Evolutionary conservation across 768 basidiomycete species (phyloP).

Genomic region (Kwoniella newhampshirensis): DNA sequence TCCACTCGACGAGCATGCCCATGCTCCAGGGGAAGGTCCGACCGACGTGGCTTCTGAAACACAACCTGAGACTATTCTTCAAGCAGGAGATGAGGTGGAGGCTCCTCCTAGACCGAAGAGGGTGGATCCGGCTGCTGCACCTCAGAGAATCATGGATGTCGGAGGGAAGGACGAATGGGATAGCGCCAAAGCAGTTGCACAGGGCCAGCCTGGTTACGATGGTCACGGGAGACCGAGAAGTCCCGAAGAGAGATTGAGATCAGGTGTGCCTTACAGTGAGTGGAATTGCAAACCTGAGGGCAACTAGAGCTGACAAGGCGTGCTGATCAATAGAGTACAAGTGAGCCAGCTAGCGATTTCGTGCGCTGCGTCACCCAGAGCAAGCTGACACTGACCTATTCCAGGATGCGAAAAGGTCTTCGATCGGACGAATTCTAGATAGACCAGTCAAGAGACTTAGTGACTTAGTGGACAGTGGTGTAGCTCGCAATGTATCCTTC

Average conservation of each 20-base stretch:
- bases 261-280: constrained; percentile 53
- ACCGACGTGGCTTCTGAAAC: constrained; percentile 7
- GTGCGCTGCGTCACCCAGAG: neutral
- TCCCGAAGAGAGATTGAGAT: constrained; percentile 75
- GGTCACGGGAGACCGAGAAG: constrained; percentile 73
- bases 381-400: neutral
- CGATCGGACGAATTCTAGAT: constrained; percentile 46
- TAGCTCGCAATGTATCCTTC: no score
- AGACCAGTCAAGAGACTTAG: neutral
- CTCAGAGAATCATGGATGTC: constrained; percentile 28
- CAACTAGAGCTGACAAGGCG: neutral
- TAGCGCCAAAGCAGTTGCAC: constrained; percentile 57
- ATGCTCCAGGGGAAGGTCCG: constrained; percentile 41
- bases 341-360: constrained; percentile 14
- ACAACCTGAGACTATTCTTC: constrained; percentile 10
- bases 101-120: constrained; percentile 18
- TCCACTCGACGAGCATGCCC: constrained; percentile 49
- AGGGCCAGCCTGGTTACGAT: constrained; percentile 65
- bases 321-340: constrained; percentile 33
- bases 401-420: constrained; percentile 47
- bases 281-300: constrained; percentile 4
- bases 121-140: constrained; percentile 30
- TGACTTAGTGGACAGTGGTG: no score
- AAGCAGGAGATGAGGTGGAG: constrained; percentile 33
- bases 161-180: constrained; percentile 45